A percentile compares a stretch with the other conserved stretches of the same genome.
Conservation (phyloP, 495 filamentous ascomycete species). For the Talaromyces ruber region DNA sequence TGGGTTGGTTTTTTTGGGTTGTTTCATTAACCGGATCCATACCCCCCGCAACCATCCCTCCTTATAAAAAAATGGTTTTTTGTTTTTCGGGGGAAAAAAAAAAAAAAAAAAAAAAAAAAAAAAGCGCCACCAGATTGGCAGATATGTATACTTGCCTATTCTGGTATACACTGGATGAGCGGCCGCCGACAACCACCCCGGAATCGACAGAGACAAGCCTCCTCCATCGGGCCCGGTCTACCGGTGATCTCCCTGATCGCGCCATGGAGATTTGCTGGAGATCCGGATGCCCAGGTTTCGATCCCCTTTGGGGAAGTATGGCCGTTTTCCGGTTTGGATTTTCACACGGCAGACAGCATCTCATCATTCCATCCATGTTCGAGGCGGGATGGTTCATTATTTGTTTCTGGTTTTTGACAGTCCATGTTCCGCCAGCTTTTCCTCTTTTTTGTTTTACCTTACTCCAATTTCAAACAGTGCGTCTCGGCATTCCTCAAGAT, state of each 20-base stretch:
- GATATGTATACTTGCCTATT: slow-evolving; percentile 8
- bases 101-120: slow-evolving; percentile 2
- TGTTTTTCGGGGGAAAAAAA: slow-evolving; percentile 1
- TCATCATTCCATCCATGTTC: not conserved
- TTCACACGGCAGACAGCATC: not conserved
- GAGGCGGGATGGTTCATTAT: not conserved
- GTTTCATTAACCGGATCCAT: too few relatives aligned
- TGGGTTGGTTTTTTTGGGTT: too few relatives aligned
- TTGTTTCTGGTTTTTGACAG: not conserved
- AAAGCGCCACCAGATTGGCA: slow-evolving; percentile 2
- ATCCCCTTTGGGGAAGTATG: not conserved
- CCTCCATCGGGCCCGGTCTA: not conserved
- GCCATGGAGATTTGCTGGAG: not conserved
- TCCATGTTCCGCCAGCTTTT: not conserved
- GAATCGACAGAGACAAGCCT: not conserved
- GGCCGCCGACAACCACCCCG: not conserved
- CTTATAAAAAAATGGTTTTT: not conserved
- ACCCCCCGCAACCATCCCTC: too few relatives aligned
- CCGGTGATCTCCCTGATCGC: not conserved
- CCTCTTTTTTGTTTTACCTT: too few relatives aligned
- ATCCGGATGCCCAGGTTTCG: not conserved
- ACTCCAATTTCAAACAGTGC: not conserved
- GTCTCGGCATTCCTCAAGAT: slow-evolving; percentile 4
- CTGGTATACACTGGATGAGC: not conserved
- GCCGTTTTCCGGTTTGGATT: not conserved